Percentiles rank a stretch among this genome's conserved stretches.
phyloP scores from a whole-genome alignment of 2,329 filamentous ascomycete genomes.

The Meredithiella fracta region DNA sequence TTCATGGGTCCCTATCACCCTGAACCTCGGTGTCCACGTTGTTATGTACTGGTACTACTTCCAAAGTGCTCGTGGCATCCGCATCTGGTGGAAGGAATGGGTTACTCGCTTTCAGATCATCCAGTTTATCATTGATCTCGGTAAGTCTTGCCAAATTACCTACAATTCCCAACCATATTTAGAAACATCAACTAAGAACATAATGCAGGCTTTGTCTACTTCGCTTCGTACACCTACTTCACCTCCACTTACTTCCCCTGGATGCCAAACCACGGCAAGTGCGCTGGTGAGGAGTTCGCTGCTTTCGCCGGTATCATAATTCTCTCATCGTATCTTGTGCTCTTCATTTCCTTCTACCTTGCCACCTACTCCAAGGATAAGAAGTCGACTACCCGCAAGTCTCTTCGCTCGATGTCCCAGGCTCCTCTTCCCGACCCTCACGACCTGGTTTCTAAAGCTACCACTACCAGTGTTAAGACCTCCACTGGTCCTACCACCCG shows the following conservation, averaged over 20 bases:
- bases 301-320: slow-evolving; percentile 85
- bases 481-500: slow-evolving; percentile 43
- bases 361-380: slow-evolving; percentile 89
- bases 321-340: slow-evolving; percentile 83
- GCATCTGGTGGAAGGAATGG: slow-evolving; percentile 99
- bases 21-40: slow-evolving; percentile 89
- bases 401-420: slow-evolving; percentile 48
- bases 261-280: slow-evolving; percentile 70
- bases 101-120: slow-evolving; percentile 94
- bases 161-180: neutral
- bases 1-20: slow-evolving; percentile 83
- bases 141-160: slow-evolving; percentile 33
- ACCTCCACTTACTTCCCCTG: slow-evolving; percentile 73
- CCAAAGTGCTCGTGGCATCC: slow-evolving; percentile 87
- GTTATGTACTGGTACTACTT: slow-evolving; percentile 99
- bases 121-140: slow-evolving; percentile 93
- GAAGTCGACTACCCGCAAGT: slow-evolving; percentile 64
- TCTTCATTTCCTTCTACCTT: slow-evolving; percentile 98
- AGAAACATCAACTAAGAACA: neutral
- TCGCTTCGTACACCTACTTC: slow-evolving; percentile 98
- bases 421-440: slow-evolving; percentile 67
- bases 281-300: slow-evolving; percentile 92
- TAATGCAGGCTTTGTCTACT: slow-evolving; percentile 89
- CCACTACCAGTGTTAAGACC: slow-evolving; percentile 31
- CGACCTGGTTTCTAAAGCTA: slow-evolving; percentile 26